Conservation (phyloP, 345 rosid species). For the Lenwebbia sp. region DNA sequence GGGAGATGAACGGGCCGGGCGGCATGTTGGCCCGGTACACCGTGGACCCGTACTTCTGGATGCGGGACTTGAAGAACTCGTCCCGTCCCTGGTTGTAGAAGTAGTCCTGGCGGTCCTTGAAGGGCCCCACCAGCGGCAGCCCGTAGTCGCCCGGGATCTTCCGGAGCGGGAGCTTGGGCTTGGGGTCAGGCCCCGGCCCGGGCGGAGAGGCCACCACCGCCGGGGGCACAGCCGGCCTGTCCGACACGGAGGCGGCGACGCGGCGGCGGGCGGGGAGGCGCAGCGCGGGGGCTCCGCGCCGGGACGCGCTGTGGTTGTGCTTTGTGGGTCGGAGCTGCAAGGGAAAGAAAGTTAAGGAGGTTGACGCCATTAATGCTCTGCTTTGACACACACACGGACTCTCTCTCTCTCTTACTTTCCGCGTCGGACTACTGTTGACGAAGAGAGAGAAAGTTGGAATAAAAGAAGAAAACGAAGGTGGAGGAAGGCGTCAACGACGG, state of each 20-base stretch:
- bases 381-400: not conserved
- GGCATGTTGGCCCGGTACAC: slow-evolving; percentile 72
- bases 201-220: not conserved
- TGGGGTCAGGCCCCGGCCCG: not conserved
- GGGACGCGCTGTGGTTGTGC: not conserved
- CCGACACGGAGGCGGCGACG: not conserved
- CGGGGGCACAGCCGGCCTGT: not conserved
- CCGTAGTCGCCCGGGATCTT: slow-evolving; percentile 70
- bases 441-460: not conserved
- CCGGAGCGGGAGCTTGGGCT: slow-evolving; percentile 37
- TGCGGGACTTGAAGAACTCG: slow-evolving; percentile 58
- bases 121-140: slow-evolving; percentile 61
- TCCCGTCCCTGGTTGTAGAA: slow-evolving; percentile 67
- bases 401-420: not conserved
- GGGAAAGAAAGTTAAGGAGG: not conserved
- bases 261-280: not conserved
- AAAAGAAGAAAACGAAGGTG: not conserved
- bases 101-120: slow-evolving; percentile 61
- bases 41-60: slow-evolving; percentile 60
- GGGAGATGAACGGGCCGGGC: slow-evolving; percentile 65
- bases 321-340: not conserved
- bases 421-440: not conserved
- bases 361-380: not conserved
- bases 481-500: not conserved
- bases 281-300: not conserved